phyloP scores from a whole-genome alignment of 2,329 filamentous ascomycete species.

The Meredithiella fracta region DNA sequence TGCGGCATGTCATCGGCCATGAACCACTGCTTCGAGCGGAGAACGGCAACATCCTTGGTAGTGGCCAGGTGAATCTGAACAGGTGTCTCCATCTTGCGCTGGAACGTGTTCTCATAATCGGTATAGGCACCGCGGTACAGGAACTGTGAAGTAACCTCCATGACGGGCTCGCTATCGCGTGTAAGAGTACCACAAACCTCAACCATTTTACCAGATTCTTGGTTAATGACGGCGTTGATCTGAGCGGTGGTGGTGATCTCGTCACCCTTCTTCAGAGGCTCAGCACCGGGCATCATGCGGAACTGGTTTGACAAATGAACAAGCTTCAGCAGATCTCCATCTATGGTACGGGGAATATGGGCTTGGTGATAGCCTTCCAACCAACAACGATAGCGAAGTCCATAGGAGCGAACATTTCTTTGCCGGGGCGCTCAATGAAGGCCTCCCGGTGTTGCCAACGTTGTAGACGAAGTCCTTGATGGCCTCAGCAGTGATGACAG shows the following conservation, averaged over 20 bases:
- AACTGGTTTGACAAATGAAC: conserved; percentile 96
- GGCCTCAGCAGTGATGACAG: conserved; percentile 74
- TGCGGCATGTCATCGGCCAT: conserved; percentile 51
- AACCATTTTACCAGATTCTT: conserved; percentile 98
- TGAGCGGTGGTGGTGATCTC: conserved; percentile 83
- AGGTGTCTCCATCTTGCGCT: conserved; percentile 87
- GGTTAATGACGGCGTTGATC: conserved; percentile 95
- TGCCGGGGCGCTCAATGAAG: conserved; percentile 88
- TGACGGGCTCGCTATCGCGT: conserved; percentile 67
- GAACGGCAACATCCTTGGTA: conserved; percentile 79
- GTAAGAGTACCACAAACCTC: conserved; percentile 97
- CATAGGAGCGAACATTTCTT: conserved; percentile 91
- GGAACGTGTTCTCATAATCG: conserved; percentile 96
- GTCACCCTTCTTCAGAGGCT: conserved; percentile 91
- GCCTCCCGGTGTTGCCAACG: conserved; percentile 96
- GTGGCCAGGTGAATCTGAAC: conserved; percentile 83
- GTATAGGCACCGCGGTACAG: conserved; percentile 84
- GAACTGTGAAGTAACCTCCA: conserved; percentile 98
- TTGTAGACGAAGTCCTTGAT: conserved; percentile 99
- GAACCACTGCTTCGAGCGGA: conserved; percentile 98
- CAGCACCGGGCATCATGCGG: conserved; percentile 91
- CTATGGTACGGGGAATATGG: conserved; percentile 96
- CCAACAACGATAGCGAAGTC: conserved; percentile 97
- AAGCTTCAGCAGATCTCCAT: conserved; percentile 87
- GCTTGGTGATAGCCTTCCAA: conserved; percentile 98